Conservation (phyloP, 805 yeast genomes). For the Jamesozyma hellenica region DNA sequence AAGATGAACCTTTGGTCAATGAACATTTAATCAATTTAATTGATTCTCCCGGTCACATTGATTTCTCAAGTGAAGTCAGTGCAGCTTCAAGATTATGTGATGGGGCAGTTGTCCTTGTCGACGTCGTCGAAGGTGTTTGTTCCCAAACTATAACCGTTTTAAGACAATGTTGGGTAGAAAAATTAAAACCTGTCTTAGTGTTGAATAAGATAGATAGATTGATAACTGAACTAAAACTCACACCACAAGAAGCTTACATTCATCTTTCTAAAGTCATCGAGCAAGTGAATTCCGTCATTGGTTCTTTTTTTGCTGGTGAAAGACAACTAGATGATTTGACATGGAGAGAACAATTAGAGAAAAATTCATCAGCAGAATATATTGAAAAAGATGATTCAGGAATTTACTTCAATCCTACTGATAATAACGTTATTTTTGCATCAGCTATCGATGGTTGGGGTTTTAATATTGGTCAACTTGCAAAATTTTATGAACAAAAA, state of each 20-base stretch:
- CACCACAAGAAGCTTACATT: conserved; percentile 75
- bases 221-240: conserved; percentile 67
- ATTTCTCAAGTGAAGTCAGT: conserved; percentile 91
- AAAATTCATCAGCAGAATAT: conserved; percentile 39
- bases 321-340: conserved; percentile 78
- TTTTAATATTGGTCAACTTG: conserved; percentile 78
- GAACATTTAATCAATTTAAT: conserved; percentile 85
- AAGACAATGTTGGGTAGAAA: conserved; percentile 92
- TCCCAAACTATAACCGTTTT: conserved; percentile 93
- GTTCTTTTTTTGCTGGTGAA: conserved; percentile 86
- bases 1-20: conserved; percentile 40
- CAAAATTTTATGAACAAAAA: conserved; percentile 74
- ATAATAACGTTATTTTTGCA: conserved; percentile 83
- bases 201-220: conserved; percentile 86
- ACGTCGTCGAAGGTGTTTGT: conserved; percentile 96
- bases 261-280: conserved; percentile 75
- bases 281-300: conserved; percentile 90
- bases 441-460: conserved; percentile 98
- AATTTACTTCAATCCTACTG: conserved; percentile 76
- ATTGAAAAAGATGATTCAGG: conserved; percentile 72
- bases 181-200: conserved; percentile 77
- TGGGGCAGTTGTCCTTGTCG: conserved; percentile 91
- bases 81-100: conserved; percentile 94
- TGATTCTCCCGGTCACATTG: conserved; percentile 99
- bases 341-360: conserved; percentile 59